Evolutionary conservation across 2,329 filamentous ascomycete species (phyloP), one percentile per base, ranked within the genome.

Genomic region (Calonectria multiphialidica): DNA sequence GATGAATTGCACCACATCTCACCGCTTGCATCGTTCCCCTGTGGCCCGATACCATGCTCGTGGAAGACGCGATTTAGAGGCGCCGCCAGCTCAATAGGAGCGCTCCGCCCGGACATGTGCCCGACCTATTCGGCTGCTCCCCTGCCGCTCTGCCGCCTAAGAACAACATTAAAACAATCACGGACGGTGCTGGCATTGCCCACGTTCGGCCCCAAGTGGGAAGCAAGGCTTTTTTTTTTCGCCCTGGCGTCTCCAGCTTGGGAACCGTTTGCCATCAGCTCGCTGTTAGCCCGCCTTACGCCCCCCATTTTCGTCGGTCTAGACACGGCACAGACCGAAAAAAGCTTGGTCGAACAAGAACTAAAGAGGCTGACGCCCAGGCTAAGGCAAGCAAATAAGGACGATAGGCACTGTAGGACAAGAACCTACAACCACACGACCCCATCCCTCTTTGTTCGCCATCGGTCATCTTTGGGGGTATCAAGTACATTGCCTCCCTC

Each of bases 21-120:
- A 61, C 57, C 57, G 57, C 57, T 61, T 44, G 57, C 35, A 37
- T 35, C 30, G 53, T 35, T 57, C n/a, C 57, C 35, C 57, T 61
- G 18, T 21, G 57, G 57, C 57, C 57, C 57, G 42, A 35, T 40
- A 44, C 57, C 57, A 44, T 42, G 57, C 35, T 35, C 30, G 23
- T 42, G 35, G 57, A 61, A 44, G 37, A 61, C 23, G 37, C 42
- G 57, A 42, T 61, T 44, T 61, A 21, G 57, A 44, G 35, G 57
- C 57, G 57, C 57, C 23, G 57, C 57, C 35, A 61, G 37, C 18
- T 44, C 57, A 61, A 61, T 61, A 16, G 21, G 23, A 61, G 37
- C 35, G 12, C 21, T 15, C 33, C 30, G 23, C 21, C 37, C 57
- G 35, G 57, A 30, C 57, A 61, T 28, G 57, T 61, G 57, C 33